phyloP scores from a whole-genome alignment of 2,329 filamentous ascomycete genomes.

The Paraphaeosphaeria minitans region DNA sequence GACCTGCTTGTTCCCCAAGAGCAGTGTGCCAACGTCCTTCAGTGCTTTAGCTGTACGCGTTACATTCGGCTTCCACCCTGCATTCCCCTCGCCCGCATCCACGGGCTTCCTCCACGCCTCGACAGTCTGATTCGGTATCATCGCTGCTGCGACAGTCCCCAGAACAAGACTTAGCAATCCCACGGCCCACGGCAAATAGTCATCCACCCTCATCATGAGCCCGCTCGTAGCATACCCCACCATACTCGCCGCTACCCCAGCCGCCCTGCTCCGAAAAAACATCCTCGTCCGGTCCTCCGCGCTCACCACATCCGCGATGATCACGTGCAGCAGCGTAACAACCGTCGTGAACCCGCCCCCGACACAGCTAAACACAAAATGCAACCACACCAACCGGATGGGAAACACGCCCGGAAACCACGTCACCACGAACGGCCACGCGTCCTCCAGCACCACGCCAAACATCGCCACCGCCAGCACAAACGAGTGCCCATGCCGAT shows the following conservation, averaged over 20 bases:
- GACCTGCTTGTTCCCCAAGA: slow-evolving; percentile 18
- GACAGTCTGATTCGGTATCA: slow-evolving; percentile 17
- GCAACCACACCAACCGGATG: slow-evolving; percentile 24
- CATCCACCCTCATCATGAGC: slow-evolving; percentile 14
- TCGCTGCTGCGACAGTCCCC: slow-evolving; percentile 10
- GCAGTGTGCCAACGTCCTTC: slow-evolving; percentile 1
- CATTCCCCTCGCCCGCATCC: neutral
- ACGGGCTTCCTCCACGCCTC: slow-evolving; percentile 1
- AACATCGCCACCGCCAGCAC: slow-evolving; percentile 24
- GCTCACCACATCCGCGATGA: slow-evolving; percentile 23
- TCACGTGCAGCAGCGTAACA: slow-evolving; percentile 24
- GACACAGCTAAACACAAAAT: slow-evolving; percentile 21
- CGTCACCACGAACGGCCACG: slow-evolving; percentile 20
- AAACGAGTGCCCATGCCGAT: slow-evolving; percentile 21
- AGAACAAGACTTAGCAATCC: slow-evolving; percentile 14
- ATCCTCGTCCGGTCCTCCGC: slow-evolving; percentile 21
- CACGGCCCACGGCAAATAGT: slow-evolving; percentile 21
- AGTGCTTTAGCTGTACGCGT: neutral
- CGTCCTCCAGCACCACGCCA: slow-evolving; percentile 21
- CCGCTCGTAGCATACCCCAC: slow-evolving; percentile 23
- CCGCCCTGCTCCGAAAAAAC: slow-evolving; percentile 23
- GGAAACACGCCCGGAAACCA: slow-evolving; percentile 22
- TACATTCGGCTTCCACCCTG: slow-evolving; percentile 2
- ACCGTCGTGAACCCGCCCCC: slow-evolving; percentile 24
- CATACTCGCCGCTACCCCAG: slow-evolving; percentile 22